Percentiles rank a stretch among this genome's conserved stretches.
These are phyloP conservation scores for Pseudoscleropodium purum DNA, from an alignment of 225 moss, liverwort and hornwort species.

Conservation along the genomic window DNA sequence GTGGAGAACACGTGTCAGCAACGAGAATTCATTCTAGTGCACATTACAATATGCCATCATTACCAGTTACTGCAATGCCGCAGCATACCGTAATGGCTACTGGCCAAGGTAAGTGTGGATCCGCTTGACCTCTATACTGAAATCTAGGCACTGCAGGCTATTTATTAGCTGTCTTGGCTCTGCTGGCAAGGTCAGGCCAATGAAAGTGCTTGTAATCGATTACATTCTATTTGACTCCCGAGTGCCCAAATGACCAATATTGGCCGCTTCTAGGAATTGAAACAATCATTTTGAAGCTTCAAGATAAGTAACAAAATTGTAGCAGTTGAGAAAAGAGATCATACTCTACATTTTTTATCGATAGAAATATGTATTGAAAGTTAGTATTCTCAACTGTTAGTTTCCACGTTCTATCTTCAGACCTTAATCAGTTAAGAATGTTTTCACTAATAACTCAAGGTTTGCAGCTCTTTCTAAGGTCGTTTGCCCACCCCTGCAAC, in stretches of 20 bases:
- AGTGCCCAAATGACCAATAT: neutral
- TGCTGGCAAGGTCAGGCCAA: neutral
- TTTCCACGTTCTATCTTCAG: neutral
- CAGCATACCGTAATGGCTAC: conserved; percentile 28
- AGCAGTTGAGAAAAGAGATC: no score
- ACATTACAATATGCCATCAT: neutral
- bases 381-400: neutral
- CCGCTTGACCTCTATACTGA: neutral
- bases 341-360: neutral
- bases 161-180: neutral
- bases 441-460: neutral
- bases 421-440: neutral
- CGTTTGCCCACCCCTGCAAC: conserved; percentile 22
- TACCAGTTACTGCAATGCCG: conserved; percentile 8
- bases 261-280: neutral
- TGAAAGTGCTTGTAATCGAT: neutral
- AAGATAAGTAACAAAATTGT: neutral
- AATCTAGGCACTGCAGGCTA: neutral
- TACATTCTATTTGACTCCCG: neutral
- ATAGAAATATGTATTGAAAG: neutral
- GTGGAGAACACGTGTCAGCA: conserved; percentile 4
- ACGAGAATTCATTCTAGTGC: neutral
- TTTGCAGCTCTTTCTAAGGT: conserved; percentile 55
- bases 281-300: neutral
- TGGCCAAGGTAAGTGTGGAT: conserved; percentile 28